phyloP scores from a whole-genome alignment of 805 yeast species.

The Starmerella khaoyaiensis region DNA sequence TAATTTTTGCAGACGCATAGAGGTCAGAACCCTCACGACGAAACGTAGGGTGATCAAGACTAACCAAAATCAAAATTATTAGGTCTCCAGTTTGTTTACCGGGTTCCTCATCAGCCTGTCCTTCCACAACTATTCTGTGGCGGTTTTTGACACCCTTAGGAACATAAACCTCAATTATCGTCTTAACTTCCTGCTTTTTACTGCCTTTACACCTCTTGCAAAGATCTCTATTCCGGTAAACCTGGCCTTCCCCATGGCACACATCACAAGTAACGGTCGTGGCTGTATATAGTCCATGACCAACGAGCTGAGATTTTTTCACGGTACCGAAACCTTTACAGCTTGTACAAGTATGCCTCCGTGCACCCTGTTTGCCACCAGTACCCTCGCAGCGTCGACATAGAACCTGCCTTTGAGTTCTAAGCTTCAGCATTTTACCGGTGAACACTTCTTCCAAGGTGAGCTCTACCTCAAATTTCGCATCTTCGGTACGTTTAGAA shows the following conservation, averaged over 20 bases:
- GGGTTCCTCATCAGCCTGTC: conserved; percentile 64
- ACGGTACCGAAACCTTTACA: conserved; percentile 66
- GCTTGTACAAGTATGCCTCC: conserved; percentile 40
- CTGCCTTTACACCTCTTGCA: conserved; percentile 69
- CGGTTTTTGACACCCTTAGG: conserved; percentile 55
- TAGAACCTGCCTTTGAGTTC: conserved; percentile 55
- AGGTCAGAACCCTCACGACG: conserved; percentile 52
- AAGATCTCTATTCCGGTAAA: conserved; percentile 48
- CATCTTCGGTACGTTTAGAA: conserved; percentile 45
- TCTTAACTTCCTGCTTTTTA: conserved; percentile 48
- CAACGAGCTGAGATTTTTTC: conserved; percentile 48
- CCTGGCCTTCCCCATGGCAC: conserved; percentile 61
- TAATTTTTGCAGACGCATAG: conserved; percentile 43
- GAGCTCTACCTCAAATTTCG: conserved; percentile 49
- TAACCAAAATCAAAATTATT: conserved; percentile 44
- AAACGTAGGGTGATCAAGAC: conserved; percentile 36
- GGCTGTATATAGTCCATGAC: conserved; percentile 62
- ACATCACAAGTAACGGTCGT: conserved; percentile 46
- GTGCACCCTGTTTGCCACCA: conserved; percentile 56
- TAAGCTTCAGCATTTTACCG: conserved; percentile 69
- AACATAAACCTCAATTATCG: conserved; percentile 63
- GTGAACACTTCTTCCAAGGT: conserved; percentile 73
- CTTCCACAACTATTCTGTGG: conserved; percentile 47
- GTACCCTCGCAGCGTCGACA: conserved; percentile 65
- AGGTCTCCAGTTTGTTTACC: conserved; percentile 72